phyloP scores from a whole-genome alignment of 805 yeast species.

The Debaryomyces tyrocola region DNA sequence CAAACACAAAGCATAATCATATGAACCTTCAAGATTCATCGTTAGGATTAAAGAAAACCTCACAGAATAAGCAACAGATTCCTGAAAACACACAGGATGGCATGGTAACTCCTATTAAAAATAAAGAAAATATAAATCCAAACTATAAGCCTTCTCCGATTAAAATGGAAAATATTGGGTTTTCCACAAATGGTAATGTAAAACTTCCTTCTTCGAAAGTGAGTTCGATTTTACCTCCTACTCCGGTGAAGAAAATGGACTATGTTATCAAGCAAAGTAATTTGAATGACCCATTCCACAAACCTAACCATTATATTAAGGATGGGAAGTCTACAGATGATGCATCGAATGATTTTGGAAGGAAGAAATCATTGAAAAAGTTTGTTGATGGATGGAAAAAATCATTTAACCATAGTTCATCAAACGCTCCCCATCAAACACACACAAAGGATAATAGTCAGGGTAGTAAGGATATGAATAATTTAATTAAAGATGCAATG shows the following conservation, averaged over 20 bases:
- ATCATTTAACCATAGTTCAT: constrained; percentile 16
- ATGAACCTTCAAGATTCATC: constrained; percentile 43
- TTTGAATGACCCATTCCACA: background rate
- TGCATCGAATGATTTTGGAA: constrained; percentile 16
- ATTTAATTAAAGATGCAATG: constrained; percentile 16
- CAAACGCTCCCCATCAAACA: background rate
- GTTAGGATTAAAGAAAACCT: constrained; percentile 33
- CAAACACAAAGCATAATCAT: constrained; percentile 29
- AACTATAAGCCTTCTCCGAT: background rate
- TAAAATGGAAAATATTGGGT: constrained; percentile 28
- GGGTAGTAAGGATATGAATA: constrained; percentile 15
- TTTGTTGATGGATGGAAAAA: constrained; percentile 44
- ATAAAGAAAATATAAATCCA: background rate
- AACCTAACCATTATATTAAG: background rate
- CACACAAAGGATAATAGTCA: constrained; percentile 9
- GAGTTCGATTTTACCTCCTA: constrained; percentile 55
- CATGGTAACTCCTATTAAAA: background rate
- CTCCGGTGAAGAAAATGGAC: constrained; percentile 67
- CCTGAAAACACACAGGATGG: background rate
- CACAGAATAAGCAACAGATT: constrained; percentile 6
- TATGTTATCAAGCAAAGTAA: constrained; percentile 17
- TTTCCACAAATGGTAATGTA: constrained; percentile 49
- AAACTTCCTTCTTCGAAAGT: constrained; percentile 52
- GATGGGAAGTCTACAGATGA: background rate
- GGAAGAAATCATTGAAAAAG: constrained; percentile 37